Evolutionary conservation across 176 grass and related monocot genomes (phyloP).

Genomic region (Aegilops umbellulata): DNA sequence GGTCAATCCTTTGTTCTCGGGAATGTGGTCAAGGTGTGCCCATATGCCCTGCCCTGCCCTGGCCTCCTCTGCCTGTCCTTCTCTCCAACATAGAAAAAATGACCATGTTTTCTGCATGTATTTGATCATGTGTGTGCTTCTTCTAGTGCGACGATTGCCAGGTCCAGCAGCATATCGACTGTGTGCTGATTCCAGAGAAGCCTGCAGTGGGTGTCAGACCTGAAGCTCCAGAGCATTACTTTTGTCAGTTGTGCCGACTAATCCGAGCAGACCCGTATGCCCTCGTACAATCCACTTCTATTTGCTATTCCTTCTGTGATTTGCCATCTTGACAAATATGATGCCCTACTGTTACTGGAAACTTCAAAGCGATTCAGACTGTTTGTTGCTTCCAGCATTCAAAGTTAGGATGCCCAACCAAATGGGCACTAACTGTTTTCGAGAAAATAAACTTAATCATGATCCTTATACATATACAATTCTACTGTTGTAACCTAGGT

Average conservation of each 20-base stretch:
- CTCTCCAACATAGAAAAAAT: not conserved
- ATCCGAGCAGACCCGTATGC: conserved; percentile 65
- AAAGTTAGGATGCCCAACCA: not conserved
- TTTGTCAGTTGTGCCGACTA: conserved; percentile 61
- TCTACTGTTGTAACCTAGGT: not conserved
- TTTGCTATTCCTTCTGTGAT: not conserved
- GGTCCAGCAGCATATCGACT: conserved; percentile 53
- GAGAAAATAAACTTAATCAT: not conserved
- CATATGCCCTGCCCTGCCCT: not conserved
- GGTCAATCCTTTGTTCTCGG: conserved; percentile 30
- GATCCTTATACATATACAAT: not conserved
- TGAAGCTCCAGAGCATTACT: conserved; percentile 41
- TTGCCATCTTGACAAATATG: not conserved
- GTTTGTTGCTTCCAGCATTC: not conserved
- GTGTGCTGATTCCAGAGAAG: conserved; percentile 58
- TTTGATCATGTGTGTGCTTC: not conserved
- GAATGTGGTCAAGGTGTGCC: conserved; percentile 42
- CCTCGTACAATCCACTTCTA: not conserved
- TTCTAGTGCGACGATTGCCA: conserved; percentile 54
- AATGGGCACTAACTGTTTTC: not conserved
- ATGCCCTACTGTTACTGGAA: not conserved
- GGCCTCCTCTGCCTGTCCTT: not conserved
- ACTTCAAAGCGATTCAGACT: not conserved
- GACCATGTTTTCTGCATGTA: not conserved
- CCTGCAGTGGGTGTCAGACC: conserved; percentile 28